Evolutionary conservation across 2,329 filamentous ascomycete genomes (phyloP).

Genomic region (Septoria petroselini): DNA sequence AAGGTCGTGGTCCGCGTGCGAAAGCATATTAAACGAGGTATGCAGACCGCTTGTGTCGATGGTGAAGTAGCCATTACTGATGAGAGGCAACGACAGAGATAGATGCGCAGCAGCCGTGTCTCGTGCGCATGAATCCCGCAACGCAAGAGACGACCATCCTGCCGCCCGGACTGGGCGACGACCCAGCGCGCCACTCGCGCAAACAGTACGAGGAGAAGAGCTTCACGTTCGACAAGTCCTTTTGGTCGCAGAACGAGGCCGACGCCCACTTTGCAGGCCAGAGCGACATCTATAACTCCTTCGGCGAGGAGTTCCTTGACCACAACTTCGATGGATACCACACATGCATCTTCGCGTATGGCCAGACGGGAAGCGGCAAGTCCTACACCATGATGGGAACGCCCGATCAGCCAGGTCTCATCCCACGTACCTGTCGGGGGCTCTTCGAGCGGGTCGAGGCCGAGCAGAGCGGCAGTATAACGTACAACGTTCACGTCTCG

Average conservation of each 20-base stretch:
- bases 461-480: conserved; percentile 83
- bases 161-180: conserved; percentile 52
- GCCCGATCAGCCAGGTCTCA: conserved; percentile 79
- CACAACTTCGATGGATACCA: conserved; percentile 99
- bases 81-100: conserved; percentile 58
- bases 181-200: conserved; percentile 54
- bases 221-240: conserved; percentile 96
- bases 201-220: conserved; percentile 80
- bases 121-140: conserved; percentile 85
- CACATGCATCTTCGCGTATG: conserved; percentile 98
- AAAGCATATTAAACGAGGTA: conserved; percentile 49
- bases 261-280: conserved; percentile 89
- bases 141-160: conserved; percentile 81
- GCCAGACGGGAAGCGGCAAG: conserved; percentile 95
- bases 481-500: conserved; percentile 93
- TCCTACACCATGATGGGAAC: conserved; percentile 98
- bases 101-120: conserved; percentile 74
- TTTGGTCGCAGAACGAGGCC: conserved; percentile 83
- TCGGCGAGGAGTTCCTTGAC: conserved; percentile 95
- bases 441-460: conserved; percentile 89
- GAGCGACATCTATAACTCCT: conserved; percentile 86
- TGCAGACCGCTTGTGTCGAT: not conserved
- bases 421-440: conserved; percentile 92
- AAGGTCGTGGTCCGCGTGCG: conserved; percentile 52
- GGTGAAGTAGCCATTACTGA: conserved; percentile 32